Percentiles rank a stretch among this genome's conserved stretches.
Conservation (phyloP, 768 basidiomycete species). For the Ramaria rubella region DNA sequence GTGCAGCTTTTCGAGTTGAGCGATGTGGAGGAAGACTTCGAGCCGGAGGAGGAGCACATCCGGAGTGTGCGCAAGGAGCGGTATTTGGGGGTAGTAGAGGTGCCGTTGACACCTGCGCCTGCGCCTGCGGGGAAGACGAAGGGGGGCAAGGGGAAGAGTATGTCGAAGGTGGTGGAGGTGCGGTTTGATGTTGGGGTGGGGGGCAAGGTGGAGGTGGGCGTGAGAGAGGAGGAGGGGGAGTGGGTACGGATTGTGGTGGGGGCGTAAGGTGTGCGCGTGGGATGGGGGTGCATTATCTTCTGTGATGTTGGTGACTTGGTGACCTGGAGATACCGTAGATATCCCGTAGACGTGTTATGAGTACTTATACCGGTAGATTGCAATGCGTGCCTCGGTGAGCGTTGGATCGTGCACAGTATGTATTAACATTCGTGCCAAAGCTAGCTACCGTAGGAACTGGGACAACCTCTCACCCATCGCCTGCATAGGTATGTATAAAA, state of each 20-base stretch:
- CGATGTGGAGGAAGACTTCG: constrained; percentile 14
- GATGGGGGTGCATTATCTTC: background rate
- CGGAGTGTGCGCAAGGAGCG: constrained; percentile 12
- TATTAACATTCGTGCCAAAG: too few relatives aligned
- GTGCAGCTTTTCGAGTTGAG: constrained; percentile 4
- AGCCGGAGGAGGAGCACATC: constrained; percentile 19
- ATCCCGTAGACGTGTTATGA: background rate
- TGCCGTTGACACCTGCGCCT: background rate
- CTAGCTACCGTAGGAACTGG: too few relatives aligned
- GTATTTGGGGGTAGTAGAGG: background rate
- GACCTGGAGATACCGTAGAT: background rate
- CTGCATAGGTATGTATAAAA: too few relatives aligned
- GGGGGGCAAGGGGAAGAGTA: background rate
- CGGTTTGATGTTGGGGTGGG: background rate
- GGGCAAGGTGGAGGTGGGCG: background rate
- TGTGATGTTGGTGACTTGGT: background rate
- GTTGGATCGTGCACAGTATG: too few relatives aligned
- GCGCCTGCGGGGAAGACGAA: background rate
- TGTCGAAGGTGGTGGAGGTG: background rate
- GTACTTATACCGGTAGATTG: too few relatives aligned
- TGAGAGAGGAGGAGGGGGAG: background rate
- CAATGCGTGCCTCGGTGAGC: too few relatives aligned
- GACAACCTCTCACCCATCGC: too few relatives aligned
- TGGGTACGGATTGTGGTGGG: background rate
- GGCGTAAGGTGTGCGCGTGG: background rate